Base-by-base conservation (phyloP, 305 asterid genomes). In the Nicotiana rustica region DNA sequence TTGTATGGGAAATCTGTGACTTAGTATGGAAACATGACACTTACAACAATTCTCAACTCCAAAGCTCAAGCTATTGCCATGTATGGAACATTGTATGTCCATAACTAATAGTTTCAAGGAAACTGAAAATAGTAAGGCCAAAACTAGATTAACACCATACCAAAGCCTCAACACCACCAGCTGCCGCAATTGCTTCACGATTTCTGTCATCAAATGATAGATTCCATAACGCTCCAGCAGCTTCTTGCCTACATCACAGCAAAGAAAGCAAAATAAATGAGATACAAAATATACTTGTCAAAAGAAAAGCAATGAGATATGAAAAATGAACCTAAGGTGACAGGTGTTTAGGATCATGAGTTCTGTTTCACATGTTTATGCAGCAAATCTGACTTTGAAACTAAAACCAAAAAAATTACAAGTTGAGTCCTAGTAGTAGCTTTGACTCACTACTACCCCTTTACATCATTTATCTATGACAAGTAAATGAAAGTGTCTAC, bases 141-240 rank as follows among this genome's bases (percentile, higher is more conserved):
- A 75, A 14, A 62, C 25, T 52, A 75, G 15, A 75, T 52, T 49
- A 75, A 75, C 79, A 52, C 64, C 90, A 82, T 89, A 96, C 99
- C 98, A 96, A 89, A 68, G 99, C 98, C 88, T 90, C 97, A 82
- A 95, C 97, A 66, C 99, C 99, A 84, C 98, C 95, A 87, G 97
- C 88, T 64, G 91, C 89, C 35, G 98, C 98, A 87, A 96, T 95
- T 86, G 93, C 93, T 92, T 96, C 99, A 83, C 99, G 94, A 82
- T 96, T 96, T 83, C 95, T 88, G 87, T 96, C 99, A 49, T 95
- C 99, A 84, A 96, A 97, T 80, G 99, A 97, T 85, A 95, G 87
- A 89, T 95, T 95, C 99, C 99, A 95, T 84, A 95, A 88, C 61
- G 99, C 99, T 82, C 99, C 98, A 70, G 99, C 99, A 82, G 99